Percentiles rank a stretch among this genome's conserved stretches.
Conservation (phyloP, 352 stramenopile species). For the Pythium sp. region DNA sequence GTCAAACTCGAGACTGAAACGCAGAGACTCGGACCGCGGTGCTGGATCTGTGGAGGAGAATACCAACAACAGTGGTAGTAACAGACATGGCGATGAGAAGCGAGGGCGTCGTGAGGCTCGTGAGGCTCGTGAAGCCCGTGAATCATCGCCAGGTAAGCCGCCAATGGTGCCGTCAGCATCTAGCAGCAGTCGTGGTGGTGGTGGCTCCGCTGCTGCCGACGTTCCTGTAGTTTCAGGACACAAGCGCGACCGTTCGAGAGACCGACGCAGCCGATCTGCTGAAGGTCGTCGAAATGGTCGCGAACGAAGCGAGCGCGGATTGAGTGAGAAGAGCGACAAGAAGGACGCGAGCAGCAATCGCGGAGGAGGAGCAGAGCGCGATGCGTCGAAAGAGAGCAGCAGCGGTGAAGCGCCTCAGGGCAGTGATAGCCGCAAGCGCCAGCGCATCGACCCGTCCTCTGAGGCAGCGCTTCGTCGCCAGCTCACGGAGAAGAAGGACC, state of each 20-base stretch:
- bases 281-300: conserved; percentile 33
- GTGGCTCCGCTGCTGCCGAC: conserved; percentile 13
- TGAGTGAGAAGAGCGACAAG: conserved; percentile 22
- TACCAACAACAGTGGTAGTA: conserved; percentile 17
- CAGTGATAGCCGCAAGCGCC: conserved; percentile 44
- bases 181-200: conserved; percentile 5
- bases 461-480: conserved; percentile 69
- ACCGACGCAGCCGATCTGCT: conserved; percentile 38
- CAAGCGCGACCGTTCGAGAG: conserved; percentile 29
- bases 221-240: conserved; percentile 15
- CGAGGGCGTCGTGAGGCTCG: conserved; percentile 26
- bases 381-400: conserved; percentile 12
- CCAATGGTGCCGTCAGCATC: conserved; percentile 3
- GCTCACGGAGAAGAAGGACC: conserved; percentile 66
- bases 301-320: conserved; percentile 29
- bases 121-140: conserved; percentile 23
- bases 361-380: conserved; percentile 8
- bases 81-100: conserved; percentile 29
- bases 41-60: conserved; percentile 6
- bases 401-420: conserved; percentile 17
- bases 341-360: conserved; percentile 18
- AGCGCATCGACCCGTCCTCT: conserved; percentile 45
- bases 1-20: conserved; percentile 14
- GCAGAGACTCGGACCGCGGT: conserved; percentile 27
- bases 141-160: conserved; percentile 26